Conservation (phyloP, 2,329 filamentous ascomycete genomes). For the Onygena corvina region DNA sequence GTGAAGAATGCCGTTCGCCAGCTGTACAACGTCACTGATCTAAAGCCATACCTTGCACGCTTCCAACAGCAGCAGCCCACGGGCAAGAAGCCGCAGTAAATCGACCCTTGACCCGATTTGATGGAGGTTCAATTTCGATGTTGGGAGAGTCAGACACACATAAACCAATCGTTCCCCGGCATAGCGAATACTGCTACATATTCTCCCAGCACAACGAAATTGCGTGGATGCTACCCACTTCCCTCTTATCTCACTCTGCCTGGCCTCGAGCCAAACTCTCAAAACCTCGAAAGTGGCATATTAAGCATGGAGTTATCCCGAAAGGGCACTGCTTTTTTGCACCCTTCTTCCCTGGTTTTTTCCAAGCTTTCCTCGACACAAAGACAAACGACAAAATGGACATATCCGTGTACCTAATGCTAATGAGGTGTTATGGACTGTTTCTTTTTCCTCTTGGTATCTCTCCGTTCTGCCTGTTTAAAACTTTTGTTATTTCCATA, state of each 20-base stretch:
- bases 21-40: slow-evolving; percentile 67
- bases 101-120: neutral
- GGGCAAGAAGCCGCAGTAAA: slow-evolving; percentile 40
- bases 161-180: neutral
- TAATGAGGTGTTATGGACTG: slow-evolving; percentile 3
- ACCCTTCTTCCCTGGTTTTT: too few species aligned
- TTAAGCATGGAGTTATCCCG: too few species aligned
- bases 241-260: neutral
- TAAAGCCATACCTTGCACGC: slow-evolving; percentile 57
- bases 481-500: slow-evolving; percentile 2
- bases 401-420: slow-evolving; percentile 5
- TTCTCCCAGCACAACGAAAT: neutral
- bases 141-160: neutral
- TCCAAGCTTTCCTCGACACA: too few species aligned
- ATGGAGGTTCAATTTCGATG: neutral
- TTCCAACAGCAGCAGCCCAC: slow-evolving; percentile 19
- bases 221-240: neutral
- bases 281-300: too few species aligned
- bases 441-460: neutral
- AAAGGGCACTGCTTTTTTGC: too few species aligned
- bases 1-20: slow-evolving; percentile 62
- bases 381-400: slow-evolving; percentile 2
- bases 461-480: neutral
- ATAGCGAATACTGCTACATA: neutral
- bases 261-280: too few species aligned